A percentile compares a stretch with the other conserved stretches of the same genome.
These are phyloP conservation scores for Wickerhamomyces sydowiorum DNA, from an alignment of 805 yeast species.

Conservation along the genomic window DNA sequence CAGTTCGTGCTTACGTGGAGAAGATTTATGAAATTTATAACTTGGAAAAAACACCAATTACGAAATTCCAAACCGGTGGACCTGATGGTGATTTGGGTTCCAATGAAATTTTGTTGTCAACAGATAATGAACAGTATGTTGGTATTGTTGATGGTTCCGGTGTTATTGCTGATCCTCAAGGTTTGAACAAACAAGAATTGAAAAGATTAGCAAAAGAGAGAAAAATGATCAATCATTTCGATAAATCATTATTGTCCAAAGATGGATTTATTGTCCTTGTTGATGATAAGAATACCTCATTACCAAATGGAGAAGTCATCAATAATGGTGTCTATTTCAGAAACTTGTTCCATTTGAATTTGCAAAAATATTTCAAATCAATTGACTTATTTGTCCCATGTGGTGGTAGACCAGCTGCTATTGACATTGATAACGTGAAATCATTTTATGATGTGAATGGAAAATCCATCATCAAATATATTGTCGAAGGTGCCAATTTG, in stretches of 20 bases:
- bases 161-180: conserved; percentile 86
- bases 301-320: conserved; percentile 74
- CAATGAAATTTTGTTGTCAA: conserved; percentile 84
- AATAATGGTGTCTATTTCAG: conserved; percentile 86
- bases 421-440: conserved; percentile 78
- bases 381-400: conserved; percentile 93
- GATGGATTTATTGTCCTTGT: conserved; percentile 80
- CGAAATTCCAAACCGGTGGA: conserved; percentile 95
- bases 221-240: conserved; percentile 65
- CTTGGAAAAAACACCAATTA: conserved; percentile 51
- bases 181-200: conserved; percentile 77
- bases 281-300: conserved; percentile 71
- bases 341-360: conserved; percentile 78
- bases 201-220: conserved; percentile 72
- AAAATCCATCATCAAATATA: conserved; percentile 70
- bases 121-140: conserved; percentile 70
- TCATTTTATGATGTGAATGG: conserved; percentile 69
- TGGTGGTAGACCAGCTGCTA: conserved; percentile 98
- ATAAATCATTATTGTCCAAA: conserved; percentile 57
- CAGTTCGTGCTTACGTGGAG: conserved; percentile 88
- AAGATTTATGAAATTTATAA: conserved; percentile 77
- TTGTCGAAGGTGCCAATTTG: conserved; percentile 96
- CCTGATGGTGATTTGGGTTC: conserved; percentile 98
- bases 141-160: conserved; percentile 96
- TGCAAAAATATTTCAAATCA: conserved; percentile 56